Base-by-base conservation (phyloP, 495 filamentous ascomycete genomes). In the Podospora appendiculata region DNA sequence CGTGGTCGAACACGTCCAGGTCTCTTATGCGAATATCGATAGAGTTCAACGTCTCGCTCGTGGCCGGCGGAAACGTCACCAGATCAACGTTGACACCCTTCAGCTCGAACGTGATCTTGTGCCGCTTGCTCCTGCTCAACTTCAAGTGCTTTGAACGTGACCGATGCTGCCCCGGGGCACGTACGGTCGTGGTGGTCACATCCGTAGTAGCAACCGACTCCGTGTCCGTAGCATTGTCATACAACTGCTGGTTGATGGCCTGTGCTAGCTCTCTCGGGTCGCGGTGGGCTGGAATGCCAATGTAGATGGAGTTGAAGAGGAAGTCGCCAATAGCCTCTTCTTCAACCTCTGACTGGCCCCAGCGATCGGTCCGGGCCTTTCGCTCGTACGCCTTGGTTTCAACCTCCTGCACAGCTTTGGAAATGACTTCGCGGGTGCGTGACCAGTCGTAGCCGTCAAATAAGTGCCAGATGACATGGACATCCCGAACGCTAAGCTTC, bases 371-470 rank as follows among this genome's bases (percentile, higher is more conserved):
- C 51, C 77, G 75, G 18, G 74, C 71, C 40, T 81, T 77, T 25
- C 85, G 80, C 59, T 96, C 88, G 16, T 84, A 80, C 12, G 88
- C 90, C 59, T 84, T 87, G 33, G 71, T 75, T 63, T 97, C 89
- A 1, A 97, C 84, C 33, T 93, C 83, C 52, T 90, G 79, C 6
- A 97, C 89, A 12, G 88, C 90, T 59, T 89, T 84, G 19, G 84
- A 81, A 58, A 96, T 95, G 4, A 84, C 83, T 52, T 95, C 89
- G 45, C 91, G 73, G 0, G 93, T 97, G 32, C 80, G 74, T 58
- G 83, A 82, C 94, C 94, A 99, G 67, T 99, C 94, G 63, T 95
- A 99, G 6, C 94, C 94, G 70, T 99, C 94, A 64, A 90, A 95
- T 2, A 99, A 73, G 64, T 99, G 96, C 94, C 94, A 99, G 55